Evolutionary conservation across 352 stramenopile genomes (phyloP), one percentile per base, ranked within the genome.

Genomic region (Pythium periplocum): DNA sequence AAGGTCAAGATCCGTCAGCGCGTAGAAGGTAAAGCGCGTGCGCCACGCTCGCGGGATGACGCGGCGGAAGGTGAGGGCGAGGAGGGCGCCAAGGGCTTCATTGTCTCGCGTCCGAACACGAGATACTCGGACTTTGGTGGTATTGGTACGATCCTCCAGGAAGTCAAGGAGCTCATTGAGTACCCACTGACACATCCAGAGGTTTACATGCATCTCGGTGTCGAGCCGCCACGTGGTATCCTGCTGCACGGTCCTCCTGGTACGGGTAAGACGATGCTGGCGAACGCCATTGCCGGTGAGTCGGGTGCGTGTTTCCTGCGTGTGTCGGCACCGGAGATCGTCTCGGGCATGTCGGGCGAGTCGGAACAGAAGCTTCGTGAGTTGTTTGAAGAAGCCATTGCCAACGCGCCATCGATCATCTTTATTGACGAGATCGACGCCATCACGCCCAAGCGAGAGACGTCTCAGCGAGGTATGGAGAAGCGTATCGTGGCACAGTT

Each of bases 351-450:
- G 92, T 96, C 86, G 32, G 93, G 93, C 30, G 80, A 90, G 57
- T 93, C 79, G 34, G 78, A 92, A 64, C 82, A 92, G 60, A 94
- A 95, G 64, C 61, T 97, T 35, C 72, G 89, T 10, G 79, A 90
- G 40, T 66, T 96, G n/a, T 98, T 99, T 66, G 93, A 98, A 57
- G 90, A 98, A 63, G 95, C 96, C 0, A 84, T 98, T 47, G 84
- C 71, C 40, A 96, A 98, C 48, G 92, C 89, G 48, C 96, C 88
- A 56, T 93, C 96, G 6, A 98, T 99, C 66, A 90, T 99, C 55
- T 99, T 99, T 66, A 98, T 99, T 61, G 96, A 98, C 59, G 95
- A 98, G 66, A 95, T 98, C 67, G 95, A 99, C 62, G 96, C 94
- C 6, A 98, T 98, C 76, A 97, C 93, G 30, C 93, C 93, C 12